Evolutionary conservation across 805 yeast species (phyloP).

Genomic region (Metschnikowia dekortorum): DNA sequence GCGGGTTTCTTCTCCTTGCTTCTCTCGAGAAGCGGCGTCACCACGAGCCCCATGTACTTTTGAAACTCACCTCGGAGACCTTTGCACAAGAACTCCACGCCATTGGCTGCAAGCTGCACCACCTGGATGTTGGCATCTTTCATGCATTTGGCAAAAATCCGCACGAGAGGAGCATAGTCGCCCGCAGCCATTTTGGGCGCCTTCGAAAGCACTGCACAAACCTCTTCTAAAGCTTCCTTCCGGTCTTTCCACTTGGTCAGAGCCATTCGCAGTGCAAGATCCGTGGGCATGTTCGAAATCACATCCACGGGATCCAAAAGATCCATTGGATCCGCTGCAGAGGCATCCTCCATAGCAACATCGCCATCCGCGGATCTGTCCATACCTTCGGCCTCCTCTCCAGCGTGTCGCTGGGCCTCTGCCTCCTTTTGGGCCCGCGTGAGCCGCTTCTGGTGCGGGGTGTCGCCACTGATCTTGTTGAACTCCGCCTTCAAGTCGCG

Average conservation of each 20-base stretch:
- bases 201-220: slow-evolving; percentile 44
- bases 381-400: slow-evolving; percentile 7
- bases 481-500: slow-evolving; percentile 73
- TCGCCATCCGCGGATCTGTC: slow-evolving; percentile 5
- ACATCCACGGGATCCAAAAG: slow-evolving; percentile 68
- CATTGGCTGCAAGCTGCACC: slow-evolving; percentile 71
- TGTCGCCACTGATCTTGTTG: slow-evolving; percentile 40
- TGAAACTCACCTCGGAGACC: slow-evolving; percentile 61
- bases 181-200: slow-evolving; percentile 52
- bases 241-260: slow-evolving; percentile 89
- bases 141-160: slow-evolving; percentile 62
- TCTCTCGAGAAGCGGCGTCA: slow-evolving; percentile 69
- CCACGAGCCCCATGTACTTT: slow-evolving; percentile 48
- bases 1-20: slow-evolving; percentile 82
- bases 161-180: slow-evolving; percentile 64
- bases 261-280: slow-evolving; percentile 49
- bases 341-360: slow-evolving; percentile 30
- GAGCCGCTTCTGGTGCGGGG: slow-evolving; percentile 50
- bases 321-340: slow-evolving; percentile 56
- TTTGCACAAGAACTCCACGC: slow-evolving; percentile 54
- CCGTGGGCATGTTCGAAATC: slow-evolving; percentile 58
- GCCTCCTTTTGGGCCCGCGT: slow-evolving; percentile 51
- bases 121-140: slow-evolving; percentile 89
- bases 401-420: slow-evolving; percentile 20
- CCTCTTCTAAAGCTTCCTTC: slow-evolving; percentile 75